Evolutionary conservation across 2,329 filamentous ascomycete species (phyloP).

Genomic region (Ophiocordyceps sinensis): DNA sequence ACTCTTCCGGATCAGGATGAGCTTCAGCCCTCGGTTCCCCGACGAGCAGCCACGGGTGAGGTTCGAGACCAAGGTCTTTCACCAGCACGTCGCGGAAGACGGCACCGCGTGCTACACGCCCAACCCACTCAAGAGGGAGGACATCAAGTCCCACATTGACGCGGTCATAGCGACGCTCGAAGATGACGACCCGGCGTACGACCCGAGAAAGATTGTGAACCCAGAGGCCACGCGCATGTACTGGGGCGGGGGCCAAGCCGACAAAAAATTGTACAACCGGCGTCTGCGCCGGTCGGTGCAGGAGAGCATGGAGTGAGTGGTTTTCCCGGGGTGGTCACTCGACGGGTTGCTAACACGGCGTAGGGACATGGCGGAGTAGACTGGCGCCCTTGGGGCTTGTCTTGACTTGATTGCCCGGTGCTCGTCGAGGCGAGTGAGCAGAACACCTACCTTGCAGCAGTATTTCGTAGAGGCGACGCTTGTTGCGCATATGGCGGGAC

Average conservation of each 20-base stretch:
- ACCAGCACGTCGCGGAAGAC: slow-evolving; percentile 69
- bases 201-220: slow-evolving; percentile 77
- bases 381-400: background rate
- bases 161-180: slow-evolving; percentile 72
- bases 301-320: slow-evolving; percentile 44
- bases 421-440: too few relatives aligned
- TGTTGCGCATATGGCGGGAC: too few relatives aligned
- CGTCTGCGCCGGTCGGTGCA: slow-evolving; percentile 66
- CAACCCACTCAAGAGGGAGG: slow-evolving; percentile 46
- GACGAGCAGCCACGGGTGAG: slow-evolving; percentile 74
- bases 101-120: slow-evolving; percentile 76
- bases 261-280: slow-evolving; percentile 75
- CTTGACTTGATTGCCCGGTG: too few relatives aligned
- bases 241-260: slow-evolving; percentile 60
- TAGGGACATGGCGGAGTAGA: slow-evolving; percentile 11
- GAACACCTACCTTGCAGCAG: too few relatives aligned
- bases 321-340: background rate
- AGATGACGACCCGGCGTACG: slow-evolving; percentile 76
- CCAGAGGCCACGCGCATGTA: slow-evolving; percentile 74
- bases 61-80: slow-evolving; percentile 71
- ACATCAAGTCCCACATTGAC: slow-evolving; percentile 70
- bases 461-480: too few relatives aligned
- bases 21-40: slow-evolving; percentile 74
- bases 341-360: background rate
- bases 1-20: slow-evolving; percentile 67